Percentiles rank a stretch among this genome's conserved stretches.
phyloP scores from a whole-genome alignment of 495 filamentous ascomycete species.

The Hypoxylon lenormandii region DNA sequence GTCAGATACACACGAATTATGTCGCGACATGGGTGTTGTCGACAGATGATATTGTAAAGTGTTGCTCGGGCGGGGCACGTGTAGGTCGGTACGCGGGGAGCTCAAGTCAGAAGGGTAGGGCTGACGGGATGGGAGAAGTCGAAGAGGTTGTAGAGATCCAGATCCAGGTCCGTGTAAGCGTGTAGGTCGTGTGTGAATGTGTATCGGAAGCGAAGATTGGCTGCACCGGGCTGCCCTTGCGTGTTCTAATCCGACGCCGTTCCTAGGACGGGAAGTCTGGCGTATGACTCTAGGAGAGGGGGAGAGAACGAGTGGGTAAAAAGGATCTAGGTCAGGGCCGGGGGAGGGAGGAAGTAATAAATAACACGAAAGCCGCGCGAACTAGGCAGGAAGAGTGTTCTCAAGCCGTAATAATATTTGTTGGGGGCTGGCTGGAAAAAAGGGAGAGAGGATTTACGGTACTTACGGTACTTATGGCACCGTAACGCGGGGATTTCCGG shows the following conservation, averaged over 20 bases:
- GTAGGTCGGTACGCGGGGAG: background rate
- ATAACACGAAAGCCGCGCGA: slow-evolving; percentile 29
- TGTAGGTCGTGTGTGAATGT: slow-evolving; percentile 14
- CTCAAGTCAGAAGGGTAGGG: background rate
- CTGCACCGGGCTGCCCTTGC: slow-evolving; percentile 39
- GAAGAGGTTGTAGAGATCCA: too few relatives aligned
- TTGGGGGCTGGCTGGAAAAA: slow-evolving; percentile 40
- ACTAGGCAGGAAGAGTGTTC: slow-evolving; percentile 12
- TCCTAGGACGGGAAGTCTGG: slow-evolving; percentile 29
- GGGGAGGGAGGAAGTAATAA: slow-evolving; percentile 9
- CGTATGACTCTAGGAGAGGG: slow-evolving; percentile 26
- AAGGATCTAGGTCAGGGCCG: slow-evolving; percentile 27
- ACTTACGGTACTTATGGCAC: too few relatives aligned
- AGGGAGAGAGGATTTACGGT: slow-evolving; percentile 2
- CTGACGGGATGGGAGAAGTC: background rate
- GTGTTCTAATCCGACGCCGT: slow-evolving; percentile 30
- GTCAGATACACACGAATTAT: slow-evolving; percentile 48
- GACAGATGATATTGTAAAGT: background rate
- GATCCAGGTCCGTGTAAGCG: slow-evolving; percentile 4
- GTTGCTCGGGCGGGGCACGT: slow-evolving; percentile 11
- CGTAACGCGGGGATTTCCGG: slow-evolving; percentile 29
- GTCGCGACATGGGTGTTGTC: slow-evolving; percentile 46
- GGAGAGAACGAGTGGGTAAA: slow-evolving; percentile 20
- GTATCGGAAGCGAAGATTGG: slow-evolving; percentile 17
- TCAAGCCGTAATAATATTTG: slow-evolving; percentile 34